Evolutionary conservation across 257 asterid genomes (phyloP).

Genomic region (Solanum corneliomulleri): DNA sequence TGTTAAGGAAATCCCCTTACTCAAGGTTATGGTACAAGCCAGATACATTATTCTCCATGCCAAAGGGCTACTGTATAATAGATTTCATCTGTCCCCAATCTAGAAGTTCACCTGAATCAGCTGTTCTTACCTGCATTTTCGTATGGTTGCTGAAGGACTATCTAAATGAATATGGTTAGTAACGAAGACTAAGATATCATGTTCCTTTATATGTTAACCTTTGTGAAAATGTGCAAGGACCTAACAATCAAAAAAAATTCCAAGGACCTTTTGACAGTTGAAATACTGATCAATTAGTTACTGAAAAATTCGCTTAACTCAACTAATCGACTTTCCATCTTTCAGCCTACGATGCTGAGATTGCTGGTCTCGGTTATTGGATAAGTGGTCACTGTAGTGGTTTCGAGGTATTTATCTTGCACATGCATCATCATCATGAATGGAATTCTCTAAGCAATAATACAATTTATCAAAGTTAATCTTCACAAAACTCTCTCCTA

Average conservation of each 20-base stretch:
- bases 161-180: constrained; percentile 85
- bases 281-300: not conserved
- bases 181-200: not conserved
- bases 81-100: constrained; percentile 80
- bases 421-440: not conserved
- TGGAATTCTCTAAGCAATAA: not conserved
- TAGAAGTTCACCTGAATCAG: constrained; percentile 77
- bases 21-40: constrained; percentile 97
- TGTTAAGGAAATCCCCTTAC: constrained; percentile 64
- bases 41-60: constrained; percentile 65
- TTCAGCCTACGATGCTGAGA: constrained; percentile 92
- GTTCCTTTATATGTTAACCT: not conserved
- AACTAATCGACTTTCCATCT: constrained; percentile 8
- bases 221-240: not conserved
- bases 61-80: constrained; percentile 74
- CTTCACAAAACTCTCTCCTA: not conserved
- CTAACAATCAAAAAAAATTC: not conserved
- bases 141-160: constrained; percentile 78
- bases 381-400: constrained; percentile 52
- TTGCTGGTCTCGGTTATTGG: constrained; percentile 84
- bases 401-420: constrained; percentile 50
- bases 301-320: not conserved
- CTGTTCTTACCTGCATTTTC: constrained; percentile 70
- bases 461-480: not conserved
- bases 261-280: not conserved